These are phyloP conservation scores for Dactylis glomerata DNA, from an alignment of 176 grass and related monocot species.

Conservation along the genomic window DNA sequence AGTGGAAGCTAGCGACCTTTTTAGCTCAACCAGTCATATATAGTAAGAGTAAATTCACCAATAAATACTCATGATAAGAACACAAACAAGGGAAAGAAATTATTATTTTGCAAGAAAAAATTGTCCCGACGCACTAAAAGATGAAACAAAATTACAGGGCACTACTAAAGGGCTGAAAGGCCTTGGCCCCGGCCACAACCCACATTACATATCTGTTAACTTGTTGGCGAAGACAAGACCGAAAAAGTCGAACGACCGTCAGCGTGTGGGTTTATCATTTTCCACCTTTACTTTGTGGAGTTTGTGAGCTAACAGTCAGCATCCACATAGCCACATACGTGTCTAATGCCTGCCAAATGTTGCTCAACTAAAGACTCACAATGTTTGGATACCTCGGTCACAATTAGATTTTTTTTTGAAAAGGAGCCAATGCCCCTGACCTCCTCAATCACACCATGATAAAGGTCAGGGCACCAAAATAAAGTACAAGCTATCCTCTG, in stretches of 20 bases:
- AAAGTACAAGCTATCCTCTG: constrained; percentile 3
- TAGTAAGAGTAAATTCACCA: background rate
- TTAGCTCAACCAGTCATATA: background rate
- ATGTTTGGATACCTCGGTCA: background rate
- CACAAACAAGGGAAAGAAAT: background rate
- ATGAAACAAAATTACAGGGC: background rate
- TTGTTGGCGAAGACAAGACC: background rate
- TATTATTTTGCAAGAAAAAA: background rate
- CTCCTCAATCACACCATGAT: background rate
- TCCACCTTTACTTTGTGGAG: background rate
- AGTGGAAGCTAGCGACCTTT: background rate
- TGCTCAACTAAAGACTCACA: constrained; percentile 9
- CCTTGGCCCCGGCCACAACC: background rate
- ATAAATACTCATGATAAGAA: no score
- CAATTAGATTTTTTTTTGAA: background rate
- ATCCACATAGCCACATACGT: background rate
- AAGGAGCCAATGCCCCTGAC: background rate
- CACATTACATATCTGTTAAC: background rate
- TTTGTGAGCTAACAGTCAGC: constrained; percentile 31
- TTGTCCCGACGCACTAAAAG: background rate
- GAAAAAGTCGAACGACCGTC: background rate
- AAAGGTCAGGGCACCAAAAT: constrained; percentile 8
- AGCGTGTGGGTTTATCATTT: background rate
- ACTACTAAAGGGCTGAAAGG: no score
- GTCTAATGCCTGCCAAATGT: constrained; percentile 19